A percentile compares a stretch with the other conserved stretches of the same genome.
Conservation (phyloP, 2,329 filamentous ascomycete species). For the Tolypocladium sp. region DNA sequence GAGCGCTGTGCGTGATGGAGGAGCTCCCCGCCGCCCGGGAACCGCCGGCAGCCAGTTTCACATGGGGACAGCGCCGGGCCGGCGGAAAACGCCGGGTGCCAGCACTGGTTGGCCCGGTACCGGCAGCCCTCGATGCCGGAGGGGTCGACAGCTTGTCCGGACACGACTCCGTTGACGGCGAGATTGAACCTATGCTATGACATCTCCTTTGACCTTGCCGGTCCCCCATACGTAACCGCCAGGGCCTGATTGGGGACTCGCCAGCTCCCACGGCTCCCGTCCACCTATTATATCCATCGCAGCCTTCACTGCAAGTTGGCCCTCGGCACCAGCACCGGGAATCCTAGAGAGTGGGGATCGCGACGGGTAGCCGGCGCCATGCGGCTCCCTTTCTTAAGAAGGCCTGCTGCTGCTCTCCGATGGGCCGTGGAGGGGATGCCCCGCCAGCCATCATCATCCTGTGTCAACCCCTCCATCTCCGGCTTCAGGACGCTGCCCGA, state of each 20-base stretch:
- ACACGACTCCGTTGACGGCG: background rate
- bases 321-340: constrained; percentile 1
- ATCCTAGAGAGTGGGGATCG: background rate
- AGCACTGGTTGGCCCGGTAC: background rate
- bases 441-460: constrained; percentile 15
- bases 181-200: background rate
- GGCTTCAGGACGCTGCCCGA: background rate
- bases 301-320: background rate
- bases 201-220: background rate
- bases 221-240: background rate
- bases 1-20: background rate
- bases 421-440: constrained; percentile 17
- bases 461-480: constrained; percentile 14
- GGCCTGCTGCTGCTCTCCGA: constrained; percentile 11
- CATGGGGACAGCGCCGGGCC: constrained; percentile 1
- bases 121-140: background rate
- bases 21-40: background rate
- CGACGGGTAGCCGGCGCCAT: constrained; percentile 1
- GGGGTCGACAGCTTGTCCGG: background rate
- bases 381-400: constrained; percentile 1
- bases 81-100: constrained; percentile 4
- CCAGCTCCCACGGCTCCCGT: background rate
- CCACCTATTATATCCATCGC: background rate
- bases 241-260: background rate
- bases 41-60: constrained; percentile 4